Evolutionary conservation across 768 basidiomycete genomes (phyloP), one percentile per base, ranked within the genome.

Genomic region (Fomitopsis serialis): DNA sequence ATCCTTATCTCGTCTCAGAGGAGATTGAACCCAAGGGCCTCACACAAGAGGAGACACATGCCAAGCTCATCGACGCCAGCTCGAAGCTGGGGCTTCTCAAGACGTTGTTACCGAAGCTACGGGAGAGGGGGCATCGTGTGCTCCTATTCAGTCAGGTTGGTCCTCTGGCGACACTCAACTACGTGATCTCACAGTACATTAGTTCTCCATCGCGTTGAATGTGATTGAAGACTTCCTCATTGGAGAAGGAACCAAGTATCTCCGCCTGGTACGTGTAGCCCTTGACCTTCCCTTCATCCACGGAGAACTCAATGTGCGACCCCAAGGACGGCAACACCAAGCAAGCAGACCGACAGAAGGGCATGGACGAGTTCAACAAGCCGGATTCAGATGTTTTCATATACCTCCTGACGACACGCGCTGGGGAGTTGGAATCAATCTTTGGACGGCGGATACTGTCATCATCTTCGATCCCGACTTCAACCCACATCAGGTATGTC

Each of bases 381-480:
- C 85, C 85, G 3, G 80, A 79, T 34, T 98, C 95, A 1, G 91
- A 95, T 46, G 71, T 87, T 50, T 96, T 95, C 68, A 85, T 98
- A 57, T 99, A 92, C 69, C 74, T 99, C 2, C 76, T 99, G 37
- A 89, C 92, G 3, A 92, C 95, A 34, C 84, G 96, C 27, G 97
- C 96, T 40, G 95, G 96, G 95, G 93, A 50, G 90, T 92, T 50
- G 92, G 91, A 49, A 89, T 98, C 67, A 98, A 98, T 66, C 80
- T 81, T 57, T 79, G 87, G 74, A 89, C 85, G 8, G 95, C 96
- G 19, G 96, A 98, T 66, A 96, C 94, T 0, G 93, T 95, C 25
- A 87, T 93, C 42, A 85, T 93, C 51, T 91, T 86, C 61, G 96
- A 99, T 65, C 93, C 94, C 0, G 97, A 99, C 72, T 99, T 94